Evolutionary conservation across 2,329 filamentous ascomycete genomes (phyloP).

Genomic region (Metarhizium sp.): DNA sequence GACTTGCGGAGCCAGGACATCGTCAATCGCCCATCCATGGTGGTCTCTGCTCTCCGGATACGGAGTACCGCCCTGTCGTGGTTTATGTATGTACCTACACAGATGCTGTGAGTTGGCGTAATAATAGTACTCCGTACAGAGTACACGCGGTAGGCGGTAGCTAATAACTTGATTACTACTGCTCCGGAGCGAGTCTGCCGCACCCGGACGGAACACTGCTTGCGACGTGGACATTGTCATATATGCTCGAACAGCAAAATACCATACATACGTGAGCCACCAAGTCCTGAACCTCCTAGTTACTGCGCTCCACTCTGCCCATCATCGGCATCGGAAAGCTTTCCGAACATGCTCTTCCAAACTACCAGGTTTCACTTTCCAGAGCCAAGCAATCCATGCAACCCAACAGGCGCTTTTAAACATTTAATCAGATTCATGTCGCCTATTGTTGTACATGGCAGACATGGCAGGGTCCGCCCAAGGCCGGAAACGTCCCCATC

Average conservation of each 20-base stretch:
- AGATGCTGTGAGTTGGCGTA: no score
- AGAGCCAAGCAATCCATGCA: neutral
- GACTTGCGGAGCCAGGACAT: neutral
- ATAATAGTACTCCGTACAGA: no score
- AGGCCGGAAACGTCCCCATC: conserved; percentile 4
- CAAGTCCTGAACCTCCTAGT: no score
- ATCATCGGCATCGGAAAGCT: no score
- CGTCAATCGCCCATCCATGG: neutral
- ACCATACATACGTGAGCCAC: no score
- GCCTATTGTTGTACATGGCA: conserved; percentile 5
- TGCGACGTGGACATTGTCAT: no score
- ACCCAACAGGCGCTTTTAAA: neutral
- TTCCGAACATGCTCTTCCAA: neutral
- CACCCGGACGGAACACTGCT: no score
- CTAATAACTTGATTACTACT: no score
- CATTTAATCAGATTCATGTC: conserved; percentile 1
- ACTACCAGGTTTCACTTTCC: neutral
- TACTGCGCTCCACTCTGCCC: no score
- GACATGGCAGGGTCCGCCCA: conserved; percentile 5
- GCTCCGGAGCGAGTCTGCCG: no score
- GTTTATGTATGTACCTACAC: neutral
- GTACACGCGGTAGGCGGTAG: no score
- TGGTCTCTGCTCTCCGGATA: neutral
- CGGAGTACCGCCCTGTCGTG: neutral
- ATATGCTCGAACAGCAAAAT: no score